Conservation (phyloP, 2,329 filamentous ascomycete species). For the Neodidymelliopsis sp. region DNA sequence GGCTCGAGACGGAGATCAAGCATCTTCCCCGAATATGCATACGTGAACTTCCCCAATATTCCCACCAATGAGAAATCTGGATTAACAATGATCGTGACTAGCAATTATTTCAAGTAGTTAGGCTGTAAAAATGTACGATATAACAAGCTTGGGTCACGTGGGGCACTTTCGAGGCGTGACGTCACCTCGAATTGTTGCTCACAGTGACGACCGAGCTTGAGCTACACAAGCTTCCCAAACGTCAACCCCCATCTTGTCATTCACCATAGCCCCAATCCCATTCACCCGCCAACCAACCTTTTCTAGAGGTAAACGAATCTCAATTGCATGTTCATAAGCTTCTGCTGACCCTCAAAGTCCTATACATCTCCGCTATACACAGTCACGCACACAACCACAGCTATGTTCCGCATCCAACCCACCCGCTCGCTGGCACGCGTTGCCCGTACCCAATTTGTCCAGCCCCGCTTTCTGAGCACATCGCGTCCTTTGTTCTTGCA, state of each 20-base stretch:
- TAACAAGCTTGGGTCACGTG: no score
- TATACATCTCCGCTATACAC: neutral
- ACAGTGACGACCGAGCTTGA: slow-evolving; percentile 4
- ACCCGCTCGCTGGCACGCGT: slow-evolving; percentile 31
- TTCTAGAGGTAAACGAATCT: neutral
- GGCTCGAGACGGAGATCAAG: neutral
- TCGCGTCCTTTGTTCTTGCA: slow-evolving; percentile 35
- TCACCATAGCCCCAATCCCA: slow-evolving; percentile 7
- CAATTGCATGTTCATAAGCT: neutral
- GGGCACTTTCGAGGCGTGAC: no score
- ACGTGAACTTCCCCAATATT: no score
- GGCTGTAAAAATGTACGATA: no score
- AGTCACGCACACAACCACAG: neutral
- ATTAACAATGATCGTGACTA: no score
- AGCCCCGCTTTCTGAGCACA: slow-evolving; percentile 35
- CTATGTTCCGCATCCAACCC: slow-evolving; percentile 38
- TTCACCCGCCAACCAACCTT: neutral
- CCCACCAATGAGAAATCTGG: no score
- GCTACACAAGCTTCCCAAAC: slow-evolving; percentile 15
- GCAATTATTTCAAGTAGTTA: no score
- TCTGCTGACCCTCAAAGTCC: neutral
- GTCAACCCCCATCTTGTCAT: slow-evolving; percentile 7
- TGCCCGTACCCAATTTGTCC: slow-evolving; percentile 17
- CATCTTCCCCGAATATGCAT: slow-evolving; percentile 2
- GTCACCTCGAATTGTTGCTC: no score